These are phyloP conservation scores for Chlorella vulgaris DNA, from an alignment of 139 green algal genomes.

Conservation along the genomic window DNA sequence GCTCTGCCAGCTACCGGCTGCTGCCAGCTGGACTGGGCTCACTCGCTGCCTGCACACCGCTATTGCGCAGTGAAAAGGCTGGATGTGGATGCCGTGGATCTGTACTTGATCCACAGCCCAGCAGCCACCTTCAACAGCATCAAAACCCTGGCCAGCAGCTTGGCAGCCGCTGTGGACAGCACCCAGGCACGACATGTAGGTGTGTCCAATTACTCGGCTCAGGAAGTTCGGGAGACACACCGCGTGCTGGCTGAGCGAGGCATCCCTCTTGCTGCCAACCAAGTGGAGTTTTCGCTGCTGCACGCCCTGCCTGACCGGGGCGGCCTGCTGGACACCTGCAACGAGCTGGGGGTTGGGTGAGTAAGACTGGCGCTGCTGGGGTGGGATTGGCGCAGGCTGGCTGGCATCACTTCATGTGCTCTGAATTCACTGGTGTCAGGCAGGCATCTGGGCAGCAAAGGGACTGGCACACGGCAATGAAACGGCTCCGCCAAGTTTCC, in stretches of 20 bases:
- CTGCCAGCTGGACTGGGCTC: too few relatives aligned
- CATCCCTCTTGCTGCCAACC: conserved; percentile 18
- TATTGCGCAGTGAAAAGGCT: conserved; percentile 11
- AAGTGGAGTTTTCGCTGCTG: conserved; percentile 29
- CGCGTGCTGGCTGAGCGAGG: conserved; percentile 29
- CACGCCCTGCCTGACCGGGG: conserved; percentile 12
- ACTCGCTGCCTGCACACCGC: too few relatives aligned
- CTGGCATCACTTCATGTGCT: too few relatives aligned
- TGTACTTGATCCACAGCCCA: conserved; percentile 25
- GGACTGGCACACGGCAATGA: too few relatives aligned
- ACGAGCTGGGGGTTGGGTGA: conserved; percentile 63
- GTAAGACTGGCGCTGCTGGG: not conserved
- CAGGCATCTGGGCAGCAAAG: too few relatives aligned
- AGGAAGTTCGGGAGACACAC: conserved; percentile 23
- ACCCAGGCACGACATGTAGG: not conserved
- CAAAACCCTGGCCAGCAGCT: conserved; percentile 3
- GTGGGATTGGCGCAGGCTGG: not conserved
- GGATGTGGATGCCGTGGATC: not conserved
- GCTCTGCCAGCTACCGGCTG: too few relatives aligned
- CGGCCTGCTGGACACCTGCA: conserved; percentile 73
- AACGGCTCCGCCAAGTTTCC: too few relatives aligned
- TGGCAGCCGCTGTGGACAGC: conserved; percentile 23
- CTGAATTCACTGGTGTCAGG: too few relatives aligned
- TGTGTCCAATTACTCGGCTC: conserved; percentile 12
- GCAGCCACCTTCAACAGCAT: conserved; percentile 3